phyloP scores from a whole-genome alignment of 441 rosid genomes.

The Pelargonium myrrhifolium region DNA sequence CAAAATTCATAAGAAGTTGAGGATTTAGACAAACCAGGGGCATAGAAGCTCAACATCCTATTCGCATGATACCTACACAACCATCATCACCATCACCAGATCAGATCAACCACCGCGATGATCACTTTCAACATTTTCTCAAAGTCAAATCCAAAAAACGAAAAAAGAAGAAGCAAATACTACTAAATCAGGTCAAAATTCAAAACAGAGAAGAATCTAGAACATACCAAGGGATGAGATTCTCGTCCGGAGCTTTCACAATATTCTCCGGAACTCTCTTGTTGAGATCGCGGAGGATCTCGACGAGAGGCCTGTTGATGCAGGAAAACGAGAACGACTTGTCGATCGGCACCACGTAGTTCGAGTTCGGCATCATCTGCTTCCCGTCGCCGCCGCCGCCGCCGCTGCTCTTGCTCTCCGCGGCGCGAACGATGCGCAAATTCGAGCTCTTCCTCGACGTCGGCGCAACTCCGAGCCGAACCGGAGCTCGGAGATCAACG shows the following conservation, averaged over 20 bases:
- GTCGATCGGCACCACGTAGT: conserved; percentile 87
- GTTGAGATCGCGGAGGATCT: conserved; percentile 94
- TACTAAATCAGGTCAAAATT: background rate
- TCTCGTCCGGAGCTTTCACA: conserved; percentile 39
- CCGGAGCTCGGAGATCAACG: background rate
- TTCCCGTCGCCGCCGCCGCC: conserved; percentile 29
- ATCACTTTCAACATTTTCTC: background rate
- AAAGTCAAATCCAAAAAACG: background rate
- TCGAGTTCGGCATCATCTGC: conserved; percentile 58
- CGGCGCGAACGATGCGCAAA: background rate
- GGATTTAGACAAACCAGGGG: conserved; percentile 60
- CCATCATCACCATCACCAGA: background rate
- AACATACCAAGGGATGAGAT: conserved; percentile 68
- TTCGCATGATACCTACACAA: conserved; percentile 82
- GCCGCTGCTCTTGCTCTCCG: conserved; percentile 18
- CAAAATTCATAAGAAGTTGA: background rate
- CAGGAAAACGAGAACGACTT: conserved; percentile 55
- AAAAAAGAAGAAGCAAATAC: background rate
- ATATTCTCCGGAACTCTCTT: conserved; percentile 86
- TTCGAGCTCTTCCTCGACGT: conserved; percentile 12
- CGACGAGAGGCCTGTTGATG: conserved; percentile 78
- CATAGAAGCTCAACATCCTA: conserved; percentile 93
- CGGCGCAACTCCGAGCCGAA: background rate
- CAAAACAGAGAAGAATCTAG: background rate
- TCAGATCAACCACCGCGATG: background rate